A percentile compares a stretch with the other conserved stretches of the same genome.
Conservation (phyloP, 768 basidiomycete genomes). For the Lanmaoa rubissima region DNA sequence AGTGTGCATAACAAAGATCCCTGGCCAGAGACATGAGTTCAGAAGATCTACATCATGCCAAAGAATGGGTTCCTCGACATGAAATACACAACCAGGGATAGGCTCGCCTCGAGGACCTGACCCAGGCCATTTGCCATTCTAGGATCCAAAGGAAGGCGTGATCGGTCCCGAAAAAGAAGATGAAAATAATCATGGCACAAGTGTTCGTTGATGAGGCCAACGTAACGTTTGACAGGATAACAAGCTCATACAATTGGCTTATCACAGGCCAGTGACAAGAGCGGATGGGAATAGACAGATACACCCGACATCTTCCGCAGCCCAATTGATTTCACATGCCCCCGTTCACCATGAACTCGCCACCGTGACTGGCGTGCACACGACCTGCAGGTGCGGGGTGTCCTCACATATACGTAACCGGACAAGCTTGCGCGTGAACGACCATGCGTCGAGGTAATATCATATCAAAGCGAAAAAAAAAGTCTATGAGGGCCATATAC, state of each 20-base stretch:
- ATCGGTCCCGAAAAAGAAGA: no score
- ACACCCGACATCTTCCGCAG: not conserved
- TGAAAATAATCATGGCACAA: no score
- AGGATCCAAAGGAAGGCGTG: no score
- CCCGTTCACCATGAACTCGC: not conserved
- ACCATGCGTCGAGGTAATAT: slow-evolving; percentile 2
- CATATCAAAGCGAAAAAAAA: slow-evolving; percentile 6
- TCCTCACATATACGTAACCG: not conserved
- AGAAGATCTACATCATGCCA: no score
- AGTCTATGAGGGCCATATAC: slow-evolving; percentile 24
- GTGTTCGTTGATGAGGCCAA: no score
- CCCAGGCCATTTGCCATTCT: no score
- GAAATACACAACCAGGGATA: no score
- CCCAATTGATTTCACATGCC: not conserved
- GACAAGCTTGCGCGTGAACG: no score
- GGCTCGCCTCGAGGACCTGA: no score
- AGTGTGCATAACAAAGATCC: no score
- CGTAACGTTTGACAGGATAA: not conserved
- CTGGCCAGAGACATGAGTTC: no score
- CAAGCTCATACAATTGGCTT: not conserved
- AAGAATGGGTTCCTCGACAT: no score
- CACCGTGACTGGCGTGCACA: not conserved
- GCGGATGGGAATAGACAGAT: not conserved
- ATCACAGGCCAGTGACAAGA: not conserved
- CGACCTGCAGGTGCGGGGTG: not conserved